These are phyloP conservation scores for Boletus bicolor DNA, from an alignment of 768 basidiomycete species.

Conservation along the genomic window DNA sequence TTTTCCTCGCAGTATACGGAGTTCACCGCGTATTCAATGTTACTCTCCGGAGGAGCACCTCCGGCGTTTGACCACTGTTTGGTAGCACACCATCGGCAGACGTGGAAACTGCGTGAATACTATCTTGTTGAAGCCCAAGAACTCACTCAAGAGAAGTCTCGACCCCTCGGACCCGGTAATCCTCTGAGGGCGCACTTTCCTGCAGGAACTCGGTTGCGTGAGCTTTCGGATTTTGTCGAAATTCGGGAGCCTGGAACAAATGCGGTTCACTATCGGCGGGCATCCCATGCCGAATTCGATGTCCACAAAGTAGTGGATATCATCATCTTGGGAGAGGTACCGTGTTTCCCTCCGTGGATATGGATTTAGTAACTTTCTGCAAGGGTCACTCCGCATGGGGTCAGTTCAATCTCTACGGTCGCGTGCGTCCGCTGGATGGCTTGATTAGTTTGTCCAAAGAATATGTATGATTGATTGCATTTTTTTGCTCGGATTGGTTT, in stretches of 20 bases:
- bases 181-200: constrained; percentile 64
- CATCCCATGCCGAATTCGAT: constrained; percentile 23
- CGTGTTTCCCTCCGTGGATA: background rate
- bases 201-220: constrained; percentile 45
- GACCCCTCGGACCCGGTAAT: constrained; percentile 53
- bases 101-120: constrained; percentile 84
- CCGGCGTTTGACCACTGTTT: constrained; percentile 65
- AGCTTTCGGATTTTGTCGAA: constrained; percentile 45
- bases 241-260: constrained; percentile 43
- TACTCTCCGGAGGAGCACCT: constrained; percentile 69
- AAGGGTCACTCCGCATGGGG: constrained; percentile 94
- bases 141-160: background rate
- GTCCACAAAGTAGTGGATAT: constrained; percentile 47
- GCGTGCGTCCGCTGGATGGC: constrained; percentile 79
- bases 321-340: constrained; percentile 72
- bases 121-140: constrained; percentile 45
- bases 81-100: constrained; percentile 83
- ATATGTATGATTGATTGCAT: constrained; percentile 52
- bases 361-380: constrained; percentile 3
- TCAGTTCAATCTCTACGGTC: constrained; percentile 74
- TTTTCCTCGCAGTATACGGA: constrained; percentile 60
- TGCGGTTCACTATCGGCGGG: constrained; percentile 28
- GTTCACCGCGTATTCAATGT: constrained; percentile 77
- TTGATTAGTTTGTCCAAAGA: constrained; percentile 80
- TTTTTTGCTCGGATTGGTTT: background rate